Conservation (phyloP, 345 rosid genomes). For the Sisymbrium altissimum region DNA sequence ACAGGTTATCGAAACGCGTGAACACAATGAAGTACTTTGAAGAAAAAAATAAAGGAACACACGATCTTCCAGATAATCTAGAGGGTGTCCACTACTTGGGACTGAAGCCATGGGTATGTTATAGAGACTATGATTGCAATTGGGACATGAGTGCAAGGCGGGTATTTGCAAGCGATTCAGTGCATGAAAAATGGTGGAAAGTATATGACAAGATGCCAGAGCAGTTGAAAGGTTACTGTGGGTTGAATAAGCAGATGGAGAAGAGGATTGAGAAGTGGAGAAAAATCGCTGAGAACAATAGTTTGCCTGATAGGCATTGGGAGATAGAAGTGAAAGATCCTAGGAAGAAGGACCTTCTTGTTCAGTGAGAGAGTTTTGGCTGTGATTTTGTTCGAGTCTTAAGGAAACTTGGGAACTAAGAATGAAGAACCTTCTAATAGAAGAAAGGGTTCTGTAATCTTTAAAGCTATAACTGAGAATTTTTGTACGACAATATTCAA, state of each 20-base stretch:
- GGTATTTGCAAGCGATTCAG: conserved; percentile 62
- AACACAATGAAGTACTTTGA: conserved; percentile 55
- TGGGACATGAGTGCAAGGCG: conserved; percentile 50
- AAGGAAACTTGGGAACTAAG: neutral
- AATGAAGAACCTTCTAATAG: neutral
- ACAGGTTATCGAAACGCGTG: conserved; percentile 50
- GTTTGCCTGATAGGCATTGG: conserved; percentile 60
- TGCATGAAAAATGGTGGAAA: conserved; percentile 66
- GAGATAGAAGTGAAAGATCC: conserved; percentile 53
- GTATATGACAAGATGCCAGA: conserved; percentile 62
- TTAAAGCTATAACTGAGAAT: neutral
- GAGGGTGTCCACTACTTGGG: conserved; percentile 71
- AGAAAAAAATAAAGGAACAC: neutral
- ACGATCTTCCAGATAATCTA: neutral
- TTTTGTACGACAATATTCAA: neutral
- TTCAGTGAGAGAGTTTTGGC: conserved; percentile 7
- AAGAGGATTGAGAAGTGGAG: conserved; percentile 61
- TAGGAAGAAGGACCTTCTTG: conserved; percentile 38
- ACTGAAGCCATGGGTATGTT: conserved; percentile 90
- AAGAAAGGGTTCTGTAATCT: neutral
- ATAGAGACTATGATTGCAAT: conserved; percentile 84
- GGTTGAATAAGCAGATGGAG: conserved; percentile 39
- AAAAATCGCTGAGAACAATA: conserved; percentile 39
- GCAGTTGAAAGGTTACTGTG: conserved; percentile 52
- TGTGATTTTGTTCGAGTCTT: neutral